Evolutionary conservation across 225 moss, liverwort and hornwort species (phyloP).

Genomic region (Sphagnum contortum): DNA sequence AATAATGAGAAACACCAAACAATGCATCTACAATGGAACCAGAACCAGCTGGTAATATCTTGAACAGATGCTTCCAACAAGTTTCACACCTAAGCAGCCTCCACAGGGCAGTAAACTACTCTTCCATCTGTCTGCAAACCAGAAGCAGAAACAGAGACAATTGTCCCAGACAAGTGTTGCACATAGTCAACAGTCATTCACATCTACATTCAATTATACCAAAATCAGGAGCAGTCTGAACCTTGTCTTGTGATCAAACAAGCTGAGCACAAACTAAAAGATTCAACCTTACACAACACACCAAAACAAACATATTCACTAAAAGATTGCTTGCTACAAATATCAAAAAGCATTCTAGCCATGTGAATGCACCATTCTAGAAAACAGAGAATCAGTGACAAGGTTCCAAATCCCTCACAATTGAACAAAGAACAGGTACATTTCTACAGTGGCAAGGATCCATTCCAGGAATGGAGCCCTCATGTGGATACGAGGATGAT

Average conservation of each 20-base stretch:
- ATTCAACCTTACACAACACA: too few species aligned
- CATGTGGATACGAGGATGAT: conserved; percentile 73
- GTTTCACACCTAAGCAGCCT: neutral
- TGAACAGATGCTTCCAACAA: neutral
- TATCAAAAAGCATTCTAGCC: neutral
- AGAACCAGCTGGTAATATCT: neutral
- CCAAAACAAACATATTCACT: neutral
- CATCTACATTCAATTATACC: too few species aligned
- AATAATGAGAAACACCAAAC: too few species aligned
- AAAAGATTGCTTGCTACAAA: neutral
- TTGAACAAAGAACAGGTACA: conserved; percentile 3
- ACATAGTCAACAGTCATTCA: too few species aligned
- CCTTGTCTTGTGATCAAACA: too few species aligned
- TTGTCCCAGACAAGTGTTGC: too few species aligned
- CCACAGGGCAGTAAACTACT: neutral
- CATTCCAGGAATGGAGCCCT: too few species aligned
- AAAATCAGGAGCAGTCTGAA: too few species aligned
- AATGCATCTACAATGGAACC: too few species aligned
- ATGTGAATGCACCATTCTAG: neutral
- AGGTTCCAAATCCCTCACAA: neutral
- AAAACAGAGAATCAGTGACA: neutral
- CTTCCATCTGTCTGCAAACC: neutral
- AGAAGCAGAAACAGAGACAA: too few species aligned
- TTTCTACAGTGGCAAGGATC: too few species aligned
- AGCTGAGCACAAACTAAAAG: too few species aligned